These are phyloP conservation scores for Mycena alexandri DNA, from an alignment of 768 basidiomycete genomes.

Conservation along the genomic window DNA sequence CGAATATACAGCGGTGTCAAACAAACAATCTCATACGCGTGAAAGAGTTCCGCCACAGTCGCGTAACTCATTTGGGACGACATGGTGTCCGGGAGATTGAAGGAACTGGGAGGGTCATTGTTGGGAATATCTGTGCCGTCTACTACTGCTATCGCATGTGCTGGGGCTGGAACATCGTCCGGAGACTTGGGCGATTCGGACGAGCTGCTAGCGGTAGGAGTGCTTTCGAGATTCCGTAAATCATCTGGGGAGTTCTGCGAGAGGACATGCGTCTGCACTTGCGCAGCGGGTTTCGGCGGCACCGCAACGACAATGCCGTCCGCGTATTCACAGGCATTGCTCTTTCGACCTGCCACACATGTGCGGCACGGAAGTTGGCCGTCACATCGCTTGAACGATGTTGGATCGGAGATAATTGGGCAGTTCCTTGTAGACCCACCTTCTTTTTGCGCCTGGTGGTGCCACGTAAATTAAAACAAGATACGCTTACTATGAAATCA, in stretches of 20 bases:
- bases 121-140: too few relatives aligned
- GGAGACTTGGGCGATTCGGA: too few relatives aligned
- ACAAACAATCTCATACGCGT: constrained; percentile 1
- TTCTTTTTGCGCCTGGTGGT: constrained; percentile 31
- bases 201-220: too few relatives aligned
- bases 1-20: neutral
- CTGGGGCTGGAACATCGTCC: too few relatives aligned
- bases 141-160: too few relatives aligned
- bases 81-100: neutral
- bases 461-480: neutral
- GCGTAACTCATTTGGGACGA: neutral
- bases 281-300: neutral
- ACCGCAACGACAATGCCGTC: neutral
- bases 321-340: constrained; percentile 23
- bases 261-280: too few relatives aligned
- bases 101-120: too few relatives aligned
- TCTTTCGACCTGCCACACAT: constrained; percentile 3
- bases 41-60: neutral
- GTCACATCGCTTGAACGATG: constrained; percentile 14
- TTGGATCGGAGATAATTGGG: neutral
- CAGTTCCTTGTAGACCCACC: neutral
- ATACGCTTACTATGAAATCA: too few relatives aligned
- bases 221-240: too few relatives aligned
- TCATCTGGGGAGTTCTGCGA: too few relatives aligned
- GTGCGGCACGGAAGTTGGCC: constrained; percentile 28